Conservation (phyloP, 169 alveolate species). For the Eimeria acervulina region DNA sequence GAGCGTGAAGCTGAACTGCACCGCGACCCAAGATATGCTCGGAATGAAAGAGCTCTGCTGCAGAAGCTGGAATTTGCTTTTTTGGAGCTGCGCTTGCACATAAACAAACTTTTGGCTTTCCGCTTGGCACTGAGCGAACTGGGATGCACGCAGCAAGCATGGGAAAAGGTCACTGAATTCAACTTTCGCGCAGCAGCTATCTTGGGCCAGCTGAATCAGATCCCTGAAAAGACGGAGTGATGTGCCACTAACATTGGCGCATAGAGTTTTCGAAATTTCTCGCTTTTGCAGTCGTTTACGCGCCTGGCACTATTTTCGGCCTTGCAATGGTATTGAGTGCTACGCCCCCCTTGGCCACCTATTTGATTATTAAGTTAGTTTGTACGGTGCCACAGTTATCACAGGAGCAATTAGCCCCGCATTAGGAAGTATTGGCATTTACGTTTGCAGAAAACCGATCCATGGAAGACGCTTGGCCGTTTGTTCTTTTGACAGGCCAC, state of each 20-base stretch:
- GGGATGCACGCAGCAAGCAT: conserved; percentile 34
- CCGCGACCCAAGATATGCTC: background rate
- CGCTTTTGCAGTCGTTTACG: background rate
- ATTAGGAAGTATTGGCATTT: background rate
- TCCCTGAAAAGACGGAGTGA: background rate
- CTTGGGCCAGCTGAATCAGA: background rate
- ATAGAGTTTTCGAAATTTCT: background rate
- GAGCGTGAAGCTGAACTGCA: conserved; percentile 45
- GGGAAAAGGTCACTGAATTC: conserved; percentile 8
- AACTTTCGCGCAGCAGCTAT: background rate
- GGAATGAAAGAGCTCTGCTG: background rate
- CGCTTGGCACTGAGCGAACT: conserved; percentile 61
- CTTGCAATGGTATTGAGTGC: background rate
- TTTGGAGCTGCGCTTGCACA: conserved; percentile 48
- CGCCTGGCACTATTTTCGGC: background rate
- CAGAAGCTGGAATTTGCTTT: conserved; percentile 19
- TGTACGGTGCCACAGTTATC: background rate
- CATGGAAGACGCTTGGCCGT: background rate
- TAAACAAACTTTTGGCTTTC: conserved; percentile 29
- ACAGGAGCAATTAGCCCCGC: background rate
- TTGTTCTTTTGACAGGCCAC: background rate
- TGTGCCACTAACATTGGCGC: background rate
- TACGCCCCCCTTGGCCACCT: background rate
- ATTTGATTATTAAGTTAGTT: background rate
- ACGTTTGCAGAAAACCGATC: background rate